A percentile compares a stretch with the other conserved stretches of the same genome.
Conservation (phyloP, 75 land plant genomes). For the Sequoia sempervirens region DNA sequence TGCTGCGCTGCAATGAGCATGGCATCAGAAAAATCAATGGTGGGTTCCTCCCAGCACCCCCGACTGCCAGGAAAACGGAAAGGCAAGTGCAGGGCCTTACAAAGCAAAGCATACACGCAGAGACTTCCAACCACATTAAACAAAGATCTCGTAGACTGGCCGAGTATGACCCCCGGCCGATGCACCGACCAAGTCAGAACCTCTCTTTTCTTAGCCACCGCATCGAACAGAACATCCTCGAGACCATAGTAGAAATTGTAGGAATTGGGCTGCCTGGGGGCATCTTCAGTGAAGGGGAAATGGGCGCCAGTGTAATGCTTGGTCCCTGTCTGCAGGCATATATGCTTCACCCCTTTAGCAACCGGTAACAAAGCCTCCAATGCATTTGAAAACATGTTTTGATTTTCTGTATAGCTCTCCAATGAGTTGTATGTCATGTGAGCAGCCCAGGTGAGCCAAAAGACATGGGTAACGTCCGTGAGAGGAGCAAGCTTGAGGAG, state of each 20-base stretch:
- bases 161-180: slow-evolving; percentile 68
- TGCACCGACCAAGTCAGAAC: slow-evolving; percentile 67
- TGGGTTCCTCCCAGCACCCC: slow-evolving; percentile 55
- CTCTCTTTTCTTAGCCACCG: slow-evolving; percentile 16
- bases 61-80: slow-evolving; percentile 62
- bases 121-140: slow-evolving; percentile 64
- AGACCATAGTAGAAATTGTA: slow-evolving; percentile 67
- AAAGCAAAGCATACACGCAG: slow-evolving; percentile 67
- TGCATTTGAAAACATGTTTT: slow-evolving; percentile 54
- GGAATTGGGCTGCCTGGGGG: slow-evolving; percentile 26
- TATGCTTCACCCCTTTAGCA: slow-evolving; percentile 45
- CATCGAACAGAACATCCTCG: slow-evolving; percentile 66
- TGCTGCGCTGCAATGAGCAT: slow-evolving; percentile 74
- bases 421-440: slow-evolving; percentile 23
- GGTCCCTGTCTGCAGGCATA: slow-evolving; percentile 70
- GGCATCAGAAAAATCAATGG: slow-evolving; percentile 71
- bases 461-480: slow-evolving; percentile 67
- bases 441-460: slow-evolving; percentile 80
- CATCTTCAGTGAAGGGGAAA: neutral
- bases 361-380: slow-evolving; percentile 55
- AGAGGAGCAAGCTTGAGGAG: slow-evolving; percentile 39
- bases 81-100: slow-evolving; percentile 50
- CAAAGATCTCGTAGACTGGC: slow-evolving; percentile 45
- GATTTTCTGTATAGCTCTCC: slow-evolving; percentile 42
- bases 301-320: slow-evolving; percentile 43